Percentiles rank a stretch among this genome's conserved stretches.
These are phyloP conservation scores for Platanthera zijinensis DNA, from an alignment of 106 monocot genomes.

Conservation along the genomic window DNA sequence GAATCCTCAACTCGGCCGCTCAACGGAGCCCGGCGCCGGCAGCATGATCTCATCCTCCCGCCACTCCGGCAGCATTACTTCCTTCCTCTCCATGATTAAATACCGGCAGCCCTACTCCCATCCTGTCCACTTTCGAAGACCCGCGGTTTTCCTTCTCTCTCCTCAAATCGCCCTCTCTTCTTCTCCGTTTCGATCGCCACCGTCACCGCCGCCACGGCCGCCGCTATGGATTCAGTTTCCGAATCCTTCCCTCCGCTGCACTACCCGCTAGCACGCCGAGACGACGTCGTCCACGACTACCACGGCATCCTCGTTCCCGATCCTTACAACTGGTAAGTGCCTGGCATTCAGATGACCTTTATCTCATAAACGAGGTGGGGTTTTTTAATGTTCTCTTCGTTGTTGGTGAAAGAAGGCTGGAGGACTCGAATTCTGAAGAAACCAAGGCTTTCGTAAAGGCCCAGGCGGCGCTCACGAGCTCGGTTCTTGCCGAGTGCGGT, in stretches of 20 bases:
- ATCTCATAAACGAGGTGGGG: neutral
- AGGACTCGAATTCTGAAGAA: conserved; percentile 87
- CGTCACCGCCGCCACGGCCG: too few species aligned
- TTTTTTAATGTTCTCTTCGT: neutral
- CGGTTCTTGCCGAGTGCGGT: conserved; percentile 45
- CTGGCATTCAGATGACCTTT: neutral
- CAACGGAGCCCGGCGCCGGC: too few species aligned
- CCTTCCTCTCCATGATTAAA: too few species aligned
- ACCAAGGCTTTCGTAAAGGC: conserved; percentile 68
- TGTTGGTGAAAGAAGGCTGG: conserved; percentile 43
- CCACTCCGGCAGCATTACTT: too few species aligned
- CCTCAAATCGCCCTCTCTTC: too few species aligned
- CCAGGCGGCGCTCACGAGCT: conserved; percentile 57
- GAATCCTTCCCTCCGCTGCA: conserved; percentile 25
- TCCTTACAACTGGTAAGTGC: conserved; percentile 73
- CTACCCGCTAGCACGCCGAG: conserved; percentile 76
- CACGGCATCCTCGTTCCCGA: conserved; percentile 72
- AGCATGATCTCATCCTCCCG: too few species aligned
- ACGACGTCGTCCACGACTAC: conserved; percentile 64
- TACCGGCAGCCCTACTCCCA: too few species aligned
- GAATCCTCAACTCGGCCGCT: too few species aligned
- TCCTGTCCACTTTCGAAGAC: neutral
- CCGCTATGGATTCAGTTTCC: conserved; percentile 46
- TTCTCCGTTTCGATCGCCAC: too few species aligned
- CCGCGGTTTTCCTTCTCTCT: neutral